Evolutionary conservation across 768 basidiomycete genomes (phyloP), one percentile per base, ranked within the genome.

Genomic region (Serendipita sp.): DNA sequence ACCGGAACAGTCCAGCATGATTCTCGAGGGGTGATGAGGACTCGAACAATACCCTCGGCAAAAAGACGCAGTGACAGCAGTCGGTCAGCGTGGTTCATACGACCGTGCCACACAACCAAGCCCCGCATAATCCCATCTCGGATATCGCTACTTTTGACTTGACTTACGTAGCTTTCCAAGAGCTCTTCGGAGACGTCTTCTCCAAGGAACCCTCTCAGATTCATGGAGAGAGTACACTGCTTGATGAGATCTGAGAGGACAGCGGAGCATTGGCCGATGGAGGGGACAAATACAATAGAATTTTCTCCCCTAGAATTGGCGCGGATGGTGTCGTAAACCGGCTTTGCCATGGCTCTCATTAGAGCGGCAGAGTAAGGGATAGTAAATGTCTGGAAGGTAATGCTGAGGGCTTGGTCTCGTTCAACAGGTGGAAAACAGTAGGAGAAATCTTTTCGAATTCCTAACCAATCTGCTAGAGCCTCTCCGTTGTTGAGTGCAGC

Each of bases 261-360:
- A 1, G 79, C 70, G 29, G 77, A 76, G 70, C 91, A 93, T 68
- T 93, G 89, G 5, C 75, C 75, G 4, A 85, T 83, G 46, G 93
- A 92, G 2, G 96, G 88, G 0, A 96, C 90, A 73, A 98, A 96
- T 10, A 95, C 78, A 66, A 98, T 80, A 0, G 85, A 81, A 2
- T 80, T 76, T 64, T 80, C 79, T 4, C 74, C 76, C 11, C 72
- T 69, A 1, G 76, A 71, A 2, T 75, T 75, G 13, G 74, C 70
- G 64, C 75, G 80, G 65, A 96, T 83, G n/a, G 84, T 84, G 8
- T 83, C 74, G 73, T 94, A 89, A 1, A 86, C 84, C 2, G 95
- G 92, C 71, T 91, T 94, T 53, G 88, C 83, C 86, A 98, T 96
- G 1, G 85, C 81, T 70, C 93, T 94, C 74, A 92, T 85, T 18